A percentile compares a stretch with the other conserved stretches of the same genome.
Conservation (phyloP, 2,329 filamentous ascomycete genomes). For the Stemphylium vesicarium region DNA sequence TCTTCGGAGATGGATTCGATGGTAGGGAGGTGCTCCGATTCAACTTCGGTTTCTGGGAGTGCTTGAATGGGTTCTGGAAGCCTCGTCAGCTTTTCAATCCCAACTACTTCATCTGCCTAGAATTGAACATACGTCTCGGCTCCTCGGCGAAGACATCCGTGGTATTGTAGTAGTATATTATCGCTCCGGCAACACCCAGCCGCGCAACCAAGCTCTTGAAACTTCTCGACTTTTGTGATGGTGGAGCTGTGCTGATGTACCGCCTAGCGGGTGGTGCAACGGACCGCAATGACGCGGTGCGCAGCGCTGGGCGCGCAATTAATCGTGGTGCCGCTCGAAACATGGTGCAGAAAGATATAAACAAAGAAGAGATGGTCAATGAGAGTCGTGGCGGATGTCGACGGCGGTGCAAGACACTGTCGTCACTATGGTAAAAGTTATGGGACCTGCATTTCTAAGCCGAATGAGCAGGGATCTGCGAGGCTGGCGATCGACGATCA, state of each 20-base stretch:
- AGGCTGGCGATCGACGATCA: slow-evolving; percentile 3
- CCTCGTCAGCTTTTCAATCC: slow-evolving; percentile 3
- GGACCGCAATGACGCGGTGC: slow-evolving; percentile 48
- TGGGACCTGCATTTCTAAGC: slow-evolving; percentile 35
- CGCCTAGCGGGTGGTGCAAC: slow-evolving; percentile 49
- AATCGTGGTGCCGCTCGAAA: slow-evolving; percentile 59
- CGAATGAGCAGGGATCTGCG: slow-evolving; percentile 18
- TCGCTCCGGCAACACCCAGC: slow-evolving; percentile 76
- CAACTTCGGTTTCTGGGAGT: slow-evolving; percentile 50
- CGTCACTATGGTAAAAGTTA: slow-evolving; percentile 26
- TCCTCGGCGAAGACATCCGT: slow-evolving; percentile 87
- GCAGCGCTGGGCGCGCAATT: slow-evolving; percentile 44
- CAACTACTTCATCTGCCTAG: background rate
- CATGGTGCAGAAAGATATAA: slow-evolving; percentile 50
- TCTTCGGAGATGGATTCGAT: slow-evolving; percentile 54
- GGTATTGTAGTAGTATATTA: slow-evolving; percentile 94
- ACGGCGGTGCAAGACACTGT: slow-evolving; percentile 13
- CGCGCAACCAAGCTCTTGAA: slow-evolving; percentile 80
- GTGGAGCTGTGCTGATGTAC: slow-evolving; percentile 64
- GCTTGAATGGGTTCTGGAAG: slow-evolving; percentile 32
- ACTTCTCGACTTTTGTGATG: slow-evolving; percentile 72
- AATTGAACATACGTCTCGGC: slow-evolving; percentile 66
- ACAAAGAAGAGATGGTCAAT: slow-evolving; percentile 24
- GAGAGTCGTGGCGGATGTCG: slow-evolving; percentile 25
- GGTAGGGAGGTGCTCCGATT: slow-evolving; percentile 52